Evolutionary conservation across 1,139 yeast genomes (phyloP), one percentile per base, ranked within the genome.

Genomic region (Diutina catenulata): DNA sequence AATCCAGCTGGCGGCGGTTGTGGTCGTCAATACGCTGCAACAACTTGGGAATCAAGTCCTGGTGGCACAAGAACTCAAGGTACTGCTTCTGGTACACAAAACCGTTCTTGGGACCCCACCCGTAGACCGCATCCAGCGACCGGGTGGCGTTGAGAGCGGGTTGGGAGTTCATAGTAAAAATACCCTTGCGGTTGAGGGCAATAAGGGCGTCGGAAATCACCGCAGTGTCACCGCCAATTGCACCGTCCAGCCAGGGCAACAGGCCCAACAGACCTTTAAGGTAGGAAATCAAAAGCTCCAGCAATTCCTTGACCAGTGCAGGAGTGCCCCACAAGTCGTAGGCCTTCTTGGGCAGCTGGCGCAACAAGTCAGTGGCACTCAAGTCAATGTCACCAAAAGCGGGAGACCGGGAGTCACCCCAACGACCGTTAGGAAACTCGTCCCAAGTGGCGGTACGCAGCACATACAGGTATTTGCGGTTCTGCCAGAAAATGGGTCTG

Each of bases 51-150:
- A 84, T 59, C 38, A 70, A 57, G 20, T 59, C 53, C 36, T 76
- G 76, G 42, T 88, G 87, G 39, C 87, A 68, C 50, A 88, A 65
- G 45, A 88, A 76, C 56, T 88, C 98, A 45, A 88, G 62, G 55
- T 86, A 88, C 50, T 91, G 94, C 56, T 88, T 88, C 58, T 91
- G 97, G 60, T 83, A 88, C 39, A 88, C 94, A 52, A 77, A 81
- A 4, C 97, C 97, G 53, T 83, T 77, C 43, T 71, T 68, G 31
- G 98, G 98, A 24, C 98, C 98, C 98, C 98, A 91, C 7, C 98
- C 98, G 49, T 74, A 77, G 11, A 76, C 62, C 20, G 74, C 67
- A 55, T 88, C 84, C 38, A 69, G 68, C 15, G 95, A 86, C 42
- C 65, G 68, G 22, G 73, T 68, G 5, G 95, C 94, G 55, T 87